Percentiles rank a stretch among this genome's conserved stretches.
Conservation (phyloP, 2,329 filamentous ascomycete genomes). For the Xylaria sp. region DNA sequence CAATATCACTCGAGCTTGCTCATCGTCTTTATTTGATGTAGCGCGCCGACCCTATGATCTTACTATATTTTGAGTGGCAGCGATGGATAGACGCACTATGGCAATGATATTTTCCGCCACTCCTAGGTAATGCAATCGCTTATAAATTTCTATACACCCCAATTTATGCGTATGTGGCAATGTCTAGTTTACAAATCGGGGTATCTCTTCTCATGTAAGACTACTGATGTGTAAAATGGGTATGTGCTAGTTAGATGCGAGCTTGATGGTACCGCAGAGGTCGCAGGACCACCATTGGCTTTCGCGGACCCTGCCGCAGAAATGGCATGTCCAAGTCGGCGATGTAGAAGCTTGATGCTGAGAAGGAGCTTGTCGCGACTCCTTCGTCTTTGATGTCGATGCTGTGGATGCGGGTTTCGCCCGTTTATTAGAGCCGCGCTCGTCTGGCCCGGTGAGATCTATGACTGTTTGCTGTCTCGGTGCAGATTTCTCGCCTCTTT, state of each 20-base stretch:
- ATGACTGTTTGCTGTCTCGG: conserved; percentile 41
- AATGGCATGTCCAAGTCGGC: conserved; percentile 61
- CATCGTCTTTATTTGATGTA: background rate
- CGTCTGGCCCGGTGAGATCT: conserved; percentile 40
- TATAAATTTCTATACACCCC: background rate
- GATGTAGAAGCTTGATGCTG: conserved; percentile 34
- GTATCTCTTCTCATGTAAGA: background rate
- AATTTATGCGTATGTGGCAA: background rate
- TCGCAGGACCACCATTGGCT: conserved; percentile 67
- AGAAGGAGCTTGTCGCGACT: conserved; percentile 4
- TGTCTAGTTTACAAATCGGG: background rate
- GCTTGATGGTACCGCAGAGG: conserved; percentile 64
- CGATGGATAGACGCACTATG: background rate
- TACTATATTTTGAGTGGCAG: too few species aligned
- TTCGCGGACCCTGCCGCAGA: conserved; percentile 63
- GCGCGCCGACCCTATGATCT: background rate
- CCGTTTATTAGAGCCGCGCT: conserved; percentile 15
- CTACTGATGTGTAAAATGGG: background rate
- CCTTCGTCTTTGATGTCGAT: conserved; percentile 26
- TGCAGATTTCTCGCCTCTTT: conserved; percentile 49
- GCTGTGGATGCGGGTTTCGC: conserved; percentile 29
- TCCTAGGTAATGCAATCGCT: background rate
- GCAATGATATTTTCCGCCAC: background rate
- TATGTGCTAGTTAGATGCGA: conserved; percentile 33
- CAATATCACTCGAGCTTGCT: background rate